Base-by-base conservation (phyloP, 177 flowering plant genomes). In the Vitis hybrid region DNA sequence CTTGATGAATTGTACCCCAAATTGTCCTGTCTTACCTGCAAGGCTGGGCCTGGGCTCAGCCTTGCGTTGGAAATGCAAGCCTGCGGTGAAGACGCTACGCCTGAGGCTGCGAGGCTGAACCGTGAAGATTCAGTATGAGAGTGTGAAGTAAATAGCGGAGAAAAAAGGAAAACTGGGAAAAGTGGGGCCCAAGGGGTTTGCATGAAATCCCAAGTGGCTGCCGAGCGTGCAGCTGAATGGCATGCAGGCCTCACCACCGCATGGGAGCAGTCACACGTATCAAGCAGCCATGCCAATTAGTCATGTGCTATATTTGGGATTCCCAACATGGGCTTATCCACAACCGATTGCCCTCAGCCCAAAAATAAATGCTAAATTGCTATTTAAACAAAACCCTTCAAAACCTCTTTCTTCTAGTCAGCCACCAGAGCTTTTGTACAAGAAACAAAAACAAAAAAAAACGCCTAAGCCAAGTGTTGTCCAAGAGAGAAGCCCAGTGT, bases 391-490 rank as follows among this genome's bases (percentile, higher is more conserved):
- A 39, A 8, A 39, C 48, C 48, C 7, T 39, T 5, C 48, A 39
- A 12, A 51, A 20, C 16, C 2, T 18, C 51, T 48, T 7, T 55
- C 14, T 39, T 22, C 7, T 45, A 20, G 29, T 10, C 45, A 67
- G 72, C 79, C 79, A 76, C 67, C 76, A 73, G 65, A 75, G 64
- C 74, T 66, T 31, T 19, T 26, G 39, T 57, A 55, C 55, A 50
- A 67, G 48, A 39, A 39, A 39, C 48, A 39, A 39, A 39, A 68
- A 51, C 72, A 76, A 61, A 61, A 18, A 18, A 50, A 8, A 52
- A 26, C 3, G 19, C 48, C 48, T 39, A 7, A 39, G 80, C 82
- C 80, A 76, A 61, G 83, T 74, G 79, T 76, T 39, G 68, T 53
- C 33, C 8, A 52, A 52, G 33, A 56, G 31, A 53, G 11, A 45